Evolutionary conservation across 495 filamentous ascomycete genomes (phyloP).

Genomic region (Filosporella fistucella): DNA sequence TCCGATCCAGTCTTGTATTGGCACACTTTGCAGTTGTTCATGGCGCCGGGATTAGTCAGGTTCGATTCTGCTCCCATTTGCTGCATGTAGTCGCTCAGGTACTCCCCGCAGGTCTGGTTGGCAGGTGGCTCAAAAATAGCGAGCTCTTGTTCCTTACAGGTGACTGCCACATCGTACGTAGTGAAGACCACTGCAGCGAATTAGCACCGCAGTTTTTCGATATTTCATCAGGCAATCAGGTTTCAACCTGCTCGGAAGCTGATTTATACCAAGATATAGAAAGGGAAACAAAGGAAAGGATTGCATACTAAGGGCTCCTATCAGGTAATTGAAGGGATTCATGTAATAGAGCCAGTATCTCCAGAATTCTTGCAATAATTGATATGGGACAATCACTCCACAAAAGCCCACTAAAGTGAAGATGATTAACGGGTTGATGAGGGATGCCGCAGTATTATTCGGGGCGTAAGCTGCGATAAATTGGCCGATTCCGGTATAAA

Average conservation of each 20-base stretch:
- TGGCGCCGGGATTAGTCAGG: slow-evolving; percentile 31
- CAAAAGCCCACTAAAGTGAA: slow-evolving; percentile 53
- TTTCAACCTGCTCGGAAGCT: slow-evolving; percentile 32
- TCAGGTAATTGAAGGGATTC: slow-evolving; percentile 48
- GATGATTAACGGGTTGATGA: slow-evolving; percentile 47
- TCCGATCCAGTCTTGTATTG: slow-evolving; percentile 49
- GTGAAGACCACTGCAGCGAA: slow-evolving; percentile 31
- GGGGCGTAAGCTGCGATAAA: slow-evolving; percentile 48
- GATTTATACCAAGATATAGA: slow-evolving; percentile 29
- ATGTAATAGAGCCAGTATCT: slow-evolving; percentile 47
- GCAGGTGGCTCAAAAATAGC: slow-evolving; percentile 35
- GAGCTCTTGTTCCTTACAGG: slow-evolving; percentile 49
- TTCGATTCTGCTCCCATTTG: slow-evolving; percentile 26
- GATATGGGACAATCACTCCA: slow-evolving; percentile 46
- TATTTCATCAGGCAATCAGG: slow-evolving; percentile 44
- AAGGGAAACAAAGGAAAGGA: too few species aligned
- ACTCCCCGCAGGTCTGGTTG: slow-evolving; percentile 22
- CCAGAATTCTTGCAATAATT: slow-evolving; percentile 46
- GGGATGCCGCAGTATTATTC: slow-evolving; percentile 43
- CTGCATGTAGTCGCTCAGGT: slow-evolving; percentile 18
- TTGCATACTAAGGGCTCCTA: slow-evolving; percentile 46
- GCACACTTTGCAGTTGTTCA: slow-evolving; percentile 52
- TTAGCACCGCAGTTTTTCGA: slow-evolving; percentile 38
- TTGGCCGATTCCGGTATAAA: slow-evolving; percentile 40
- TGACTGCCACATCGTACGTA: slow-evolving; percentile 45